Conservation (phyloP, 1,139 yeast species). For the Suhomyces panamericanus region DNA sequence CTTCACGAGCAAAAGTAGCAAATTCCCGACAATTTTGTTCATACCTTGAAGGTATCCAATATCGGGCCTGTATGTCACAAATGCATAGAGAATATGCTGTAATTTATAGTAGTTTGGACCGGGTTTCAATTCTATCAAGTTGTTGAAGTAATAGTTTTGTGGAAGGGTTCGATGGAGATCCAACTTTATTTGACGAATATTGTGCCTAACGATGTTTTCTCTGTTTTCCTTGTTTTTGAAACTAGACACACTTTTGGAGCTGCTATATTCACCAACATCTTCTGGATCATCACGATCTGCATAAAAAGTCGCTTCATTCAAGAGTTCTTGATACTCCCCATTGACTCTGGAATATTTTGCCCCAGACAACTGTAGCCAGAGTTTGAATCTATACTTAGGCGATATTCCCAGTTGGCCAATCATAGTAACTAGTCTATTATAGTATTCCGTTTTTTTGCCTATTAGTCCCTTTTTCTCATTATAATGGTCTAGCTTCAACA, state of each 20-base stretch:
- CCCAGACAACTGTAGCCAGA: slow-evolving; percentile 60
- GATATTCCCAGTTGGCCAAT: slow-evolving; percentile 50
- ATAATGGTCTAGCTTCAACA: slow-evolving; percentile 21
- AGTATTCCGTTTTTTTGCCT: slow-evolving; percentile 12
- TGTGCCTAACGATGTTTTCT: slow-evolving; percentile 13
- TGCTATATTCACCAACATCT: neutral
- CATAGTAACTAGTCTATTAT: slow-evolving; percentile 32
- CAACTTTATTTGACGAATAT: slow-evolving; percentile 53
- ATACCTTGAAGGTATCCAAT: slow-evolving; percentile 66
- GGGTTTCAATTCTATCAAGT: slow-evolving; percentile 39
- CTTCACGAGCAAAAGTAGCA: slow-evolving; percentile 37
- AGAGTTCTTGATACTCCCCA: slow-evolving; percentile 47
- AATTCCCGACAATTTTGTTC: slow-evolving; percentile 59
- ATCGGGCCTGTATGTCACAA: slow-evolving; percentile 48
- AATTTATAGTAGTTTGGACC: slow-evolving; percentile 56
- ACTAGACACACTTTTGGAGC: neutral
- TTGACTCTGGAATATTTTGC: slow-evolving; percentile 48
- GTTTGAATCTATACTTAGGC: slow-evolving; percentile 43
- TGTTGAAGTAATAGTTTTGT: slow-evolving; percentile 51
- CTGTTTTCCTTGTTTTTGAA: slow-evolving; percentile 2
- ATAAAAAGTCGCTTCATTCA: slow-evolving; percentile 16
- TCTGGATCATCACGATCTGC: slow-evolving; percentile 5
- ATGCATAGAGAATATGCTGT: slow-evolving; percentile 52
- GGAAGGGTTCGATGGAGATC: slow-evolving; percentile 61
- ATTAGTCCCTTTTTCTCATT: slow-evolving; percentile 8